A percentile compares a stretch with the other conserved stretches of the same genome.
These are phyloP conservation scores for Isabelozyma gotoi DNA, from an alignment of 805 yeast genomes.

Conservation along the genomic window DNA sequence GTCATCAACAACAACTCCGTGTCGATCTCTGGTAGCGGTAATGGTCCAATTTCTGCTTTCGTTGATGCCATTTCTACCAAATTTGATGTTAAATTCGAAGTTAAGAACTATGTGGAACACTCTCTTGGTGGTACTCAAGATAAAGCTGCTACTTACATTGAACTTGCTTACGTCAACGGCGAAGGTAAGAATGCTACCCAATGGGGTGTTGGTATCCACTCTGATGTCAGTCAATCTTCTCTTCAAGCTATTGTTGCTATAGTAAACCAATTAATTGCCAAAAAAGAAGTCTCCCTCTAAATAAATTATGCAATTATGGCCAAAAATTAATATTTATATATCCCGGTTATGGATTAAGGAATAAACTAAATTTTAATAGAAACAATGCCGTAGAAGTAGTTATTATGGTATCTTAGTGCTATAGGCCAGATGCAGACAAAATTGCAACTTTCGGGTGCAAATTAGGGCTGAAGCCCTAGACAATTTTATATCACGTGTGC, in stretches of 20 bases:
- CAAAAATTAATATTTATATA: constrained; percentile 3
- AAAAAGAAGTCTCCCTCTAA: background rate
- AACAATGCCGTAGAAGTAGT: no score
- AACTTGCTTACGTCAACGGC: constrained; percentile 40
- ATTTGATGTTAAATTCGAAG: constrained; percentile 56
- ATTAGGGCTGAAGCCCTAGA: background rate
- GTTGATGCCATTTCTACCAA: constrained; percentile 59
- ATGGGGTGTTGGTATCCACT: constrained; percentile 47
- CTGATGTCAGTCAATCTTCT: constrained; percentile 44
- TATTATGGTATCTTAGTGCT: no score
- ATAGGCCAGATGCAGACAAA: background rate
- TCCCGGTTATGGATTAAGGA: background rate
- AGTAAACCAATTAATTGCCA: constrained; percentile 39
- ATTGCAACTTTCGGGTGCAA: background rate
- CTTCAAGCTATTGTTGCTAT: constrained; percentile 67
- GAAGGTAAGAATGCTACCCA: constrained; percentile 32
- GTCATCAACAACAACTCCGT: constrained; percentile 16
- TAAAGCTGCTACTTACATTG: constrained; percentile 75
- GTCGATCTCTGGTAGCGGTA: constrained; percentile 58
- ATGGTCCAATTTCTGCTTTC: constrained; percentile 78
- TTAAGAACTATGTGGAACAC: constrained; percentile 69
- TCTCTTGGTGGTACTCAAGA: constrained; percentile 72
- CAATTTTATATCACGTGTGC: background rate
- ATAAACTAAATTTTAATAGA: no score
- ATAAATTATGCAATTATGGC: no score